Evolutionary conservation across 768 basidiomycete genomes (phyloP).

Genomic region (Amanita inopinata): DNA sequence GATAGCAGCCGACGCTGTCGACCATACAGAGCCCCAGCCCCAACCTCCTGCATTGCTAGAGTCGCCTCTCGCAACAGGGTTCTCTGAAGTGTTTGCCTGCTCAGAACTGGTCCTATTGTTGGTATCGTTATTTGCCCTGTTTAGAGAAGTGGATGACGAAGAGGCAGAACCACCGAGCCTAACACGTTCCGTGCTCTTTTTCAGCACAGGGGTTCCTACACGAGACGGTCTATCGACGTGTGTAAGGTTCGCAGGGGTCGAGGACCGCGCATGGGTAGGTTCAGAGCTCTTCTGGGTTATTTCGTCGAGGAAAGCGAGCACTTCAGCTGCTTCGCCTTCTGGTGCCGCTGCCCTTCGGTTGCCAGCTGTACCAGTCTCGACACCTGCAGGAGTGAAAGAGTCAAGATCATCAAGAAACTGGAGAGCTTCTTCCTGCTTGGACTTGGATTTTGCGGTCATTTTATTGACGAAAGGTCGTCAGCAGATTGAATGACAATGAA

Average conservation of each 20-base stretch:
- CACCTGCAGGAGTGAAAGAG: conserved; percentile 39
- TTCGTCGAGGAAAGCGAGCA: conserved; percentile 89
- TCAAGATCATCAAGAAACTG: conserved; percentile 94
- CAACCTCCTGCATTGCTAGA: conserved; percentile 32
- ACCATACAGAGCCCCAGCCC: conserved; percentile 91
- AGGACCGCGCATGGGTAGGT: conserved; percentile 42
- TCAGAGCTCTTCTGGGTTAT: conserved; percentile 87
- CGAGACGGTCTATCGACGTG: conserved; percentile 55
- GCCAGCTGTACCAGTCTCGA: conserved; percentile 10
- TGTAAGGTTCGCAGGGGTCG: conserved; percentile 22
- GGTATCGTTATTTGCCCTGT: conserved; percentile 13
- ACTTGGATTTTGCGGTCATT: conserved; percentile 48
- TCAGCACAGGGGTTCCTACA: conserved; percentile 58
- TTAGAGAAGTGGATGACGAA: conserved; percentile 31
- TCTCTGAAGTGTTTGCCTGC: neutral
- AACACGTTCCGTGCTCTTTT: conserved; percentile 72
- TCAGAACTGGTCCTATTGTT: neutral
- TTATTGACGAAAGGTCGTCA: conserved; percentile 10
- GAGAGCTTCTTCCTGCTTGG: conserved; percentile 82
- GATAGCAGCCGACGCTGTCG: conserved; percentile 72
- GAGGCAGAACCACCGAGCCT: conserved; percentile 44
- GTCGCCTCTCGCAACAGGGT: conserved; percentile 3
- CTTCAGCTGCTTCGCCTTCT: conserved; percentile 65
- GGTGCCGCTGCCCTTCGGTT: conserved; percentile 15
- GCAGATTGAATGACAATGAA: too few relatives aligned